Percentiles rank a stretch among this genome's conserved stretches.
These are phyloP conservation scores for Pichia sp. DNA, from an alignment of 1,139 yeast species.

Conservation along the genomic window DNA sequence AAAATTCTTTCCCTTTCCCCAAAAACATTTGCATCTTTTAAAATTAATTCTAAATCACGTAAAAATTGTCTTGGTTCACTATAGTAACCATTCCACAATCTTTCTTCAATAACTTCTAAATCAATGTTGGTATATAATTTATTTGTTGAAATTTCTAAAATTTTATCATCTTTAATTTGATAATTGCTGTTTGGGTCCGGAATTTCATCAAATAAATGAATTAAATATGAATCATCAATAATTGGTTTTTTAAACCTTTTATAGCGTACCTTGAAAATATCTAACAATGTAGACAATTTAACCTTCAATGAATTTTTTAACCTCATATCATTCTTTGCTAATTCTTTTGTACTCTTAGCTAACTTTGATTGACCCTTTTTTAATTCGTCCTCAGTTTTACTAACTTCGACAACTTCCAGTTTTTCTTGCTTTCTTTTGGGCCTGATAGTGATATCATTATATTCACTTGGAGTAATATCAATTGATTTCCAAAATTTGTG, in stretches of 20 bases:
- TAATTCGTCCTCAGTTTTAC: slow-evolving; percentile 4
- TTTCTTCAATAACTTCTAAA: slow-evolving; percentile 85
- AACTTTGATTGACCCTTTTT: slow-evolving; percentile 25
- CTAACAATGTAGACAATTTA: slow-evolving; percentile 83
- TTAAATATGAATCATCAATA: slow-evolving; percentile 65
- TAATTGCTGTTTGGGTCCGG: slow-evolving; percentile 34
- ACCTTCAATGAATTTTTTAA: slow-evolving; percentile 78
- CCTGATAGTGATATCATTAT: slow-evolving; percentile 45
- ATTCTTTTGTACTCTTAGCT: slow-evolving; percentile 38
- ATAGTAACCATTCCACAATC: slow-evolving; percentile 94
- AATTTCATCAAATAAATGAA: slow-evolving; percentile 70
- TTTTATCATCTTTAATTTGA: slow-evolving; percentile 54
- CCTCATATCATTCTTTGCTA: slow-evolving; percentile 55
- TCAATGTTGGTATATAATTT: slow-evolving; percentile 79
- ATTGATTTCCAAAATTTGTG: slow-evolving; percentile 49
- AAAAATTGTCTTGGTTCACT: slow-evolving; percentile 89
- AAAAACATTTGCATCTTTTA: slow-evolving; percentile 63
- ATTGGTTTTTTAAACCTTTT: slow-evolving; percentile 87
- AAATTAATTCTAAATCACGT: slow-evolving; percentile 77
- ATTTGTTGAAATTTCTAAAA: slow-evolving; percentile 71
- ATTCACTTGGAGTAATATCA: slow-evolving; percentile 59
- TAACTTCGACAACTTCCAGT: slow-evolving; percentile 34
- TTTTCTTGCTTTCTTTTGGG: slow-evolving; percentile 44
- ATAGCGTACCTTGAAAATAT: slow-evolving; percentile 76
- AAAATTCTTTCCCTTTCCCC: slow-evolving; percentile 82